Evolutionary conservation across 345 rosid genomes (phyloP), one percentile per base, ranked within the genome.

Genomic region (Gossypium stocksii): DNA sequence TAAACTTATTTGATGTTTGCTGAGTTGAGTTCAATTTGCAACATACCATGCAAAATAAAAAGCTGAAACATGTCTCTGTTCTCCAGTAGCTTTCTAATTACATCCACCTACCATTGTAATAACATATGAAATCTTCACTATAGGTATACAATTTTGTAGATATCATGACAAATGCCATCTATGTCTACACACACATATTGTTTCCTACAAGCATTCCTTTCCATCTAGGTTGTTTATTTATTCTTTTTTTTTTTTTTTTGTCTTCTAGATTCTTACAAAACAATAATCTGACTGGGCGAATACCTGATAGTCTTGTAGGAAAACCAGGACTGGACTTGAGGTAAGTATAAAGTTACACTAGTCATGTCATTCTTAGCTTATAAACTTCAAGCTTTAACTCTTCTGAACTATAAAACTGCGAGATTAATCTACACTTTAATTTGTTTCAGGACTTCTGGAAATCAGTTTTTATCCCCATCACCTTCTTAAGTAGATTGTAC

Each of bases 241-340:
- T 19, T 74, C 73, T 61, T 38, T 52, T 71, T 15, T 77, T 57
- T 70, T 74, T 75, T 64, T 38, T 65, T 71, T 15, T 79, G 61
- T 70, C 66, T 74, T 76, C 60, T 88, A 95, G 98, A 74, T 91
- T 83, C 82, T 78, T 95, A 68, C 93, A 95, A 78, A 92, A 93
- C 89, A 95, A 95, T 77, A 90, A 91, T 76, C 83, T 95, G 76
- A 89, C 93, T 1, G 96, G 98, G 76, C 85, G 75, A 69, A 65
- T 89, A 65, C 97, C 98, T 13, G 74, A 56, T 76, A 86, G 77
- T 62, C 91, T 92, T 64, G 65, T 76, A 58, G 80, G 80, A 62
- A 90, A 77, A 76, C 80, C 86, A 2, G 90, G 92, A 27, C 84
- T 90, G 73, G 78, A 81, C 44, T 77, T 90, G 13, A 82, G 87